phyloP scores from a whole-genome alignment of 2,329 filamentous ascomycete species.

The Pseudocercospora cruenta region DNA sequence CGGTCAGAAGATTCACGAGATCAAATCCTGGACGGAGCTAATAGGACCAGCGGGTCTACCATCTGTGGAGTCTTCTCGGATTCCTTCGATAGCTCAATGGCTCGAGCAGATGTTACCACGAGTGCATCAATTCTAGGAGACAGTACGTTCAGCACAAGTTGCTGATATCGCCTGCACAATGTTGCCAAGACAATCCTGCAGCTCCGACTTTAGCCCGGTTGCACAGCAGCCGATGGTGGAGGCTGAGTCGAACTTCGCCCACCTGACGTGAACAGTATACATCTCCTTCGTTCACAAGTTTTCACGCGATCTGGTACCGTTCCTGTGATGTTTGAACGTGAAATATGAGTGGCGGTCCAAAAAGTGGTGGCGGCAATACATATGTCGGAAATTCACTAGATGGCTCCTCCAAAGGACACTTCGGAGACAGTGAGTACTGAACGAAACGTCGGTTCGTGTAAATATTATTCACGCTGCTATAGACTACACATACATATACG shows the following conservation, averaged over 20 bases:
- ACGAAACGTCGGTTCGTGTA: neutral
- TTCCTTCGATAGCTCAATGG: constrained; percentile 24
- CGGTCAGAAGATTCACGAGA: constrained; percentile 54
- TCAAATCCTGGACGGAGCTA: constrained; percentile 35
- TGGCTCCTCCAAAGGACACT: neutral
- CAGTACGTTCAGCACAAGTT: neutral
- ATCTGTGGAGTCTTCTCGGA: neutral
- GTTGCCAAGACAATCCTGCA: neutral
- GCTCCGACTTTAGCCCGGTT: neutral
- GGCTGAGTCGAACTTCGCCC: too few species aligned
- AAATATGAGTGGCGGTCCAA: neutral
- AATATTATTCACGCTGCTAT: neutral
- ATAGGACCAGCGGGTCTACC: neutral
- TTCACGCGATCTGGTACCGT: neutral
- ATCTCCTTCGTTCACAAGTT: neutral
- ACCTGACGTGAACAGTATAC: neutral
- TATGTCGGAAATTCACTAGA: neutral
- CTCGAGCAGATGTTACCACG: constrained; percentile 32
- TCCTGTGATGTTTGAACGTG: neutral
- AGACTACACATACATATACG: neutral
- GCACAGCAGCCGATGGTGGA: neutral
- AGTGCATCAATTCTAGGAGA: neutral
- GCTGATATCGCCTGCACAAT: neutral
- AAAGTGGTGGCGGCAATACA: neutral
- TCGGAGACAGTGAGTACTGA: neutral